Conservation (phyloP, 2,329 filamentous ascomycete species). For the Xylaria sp. region DNA sequence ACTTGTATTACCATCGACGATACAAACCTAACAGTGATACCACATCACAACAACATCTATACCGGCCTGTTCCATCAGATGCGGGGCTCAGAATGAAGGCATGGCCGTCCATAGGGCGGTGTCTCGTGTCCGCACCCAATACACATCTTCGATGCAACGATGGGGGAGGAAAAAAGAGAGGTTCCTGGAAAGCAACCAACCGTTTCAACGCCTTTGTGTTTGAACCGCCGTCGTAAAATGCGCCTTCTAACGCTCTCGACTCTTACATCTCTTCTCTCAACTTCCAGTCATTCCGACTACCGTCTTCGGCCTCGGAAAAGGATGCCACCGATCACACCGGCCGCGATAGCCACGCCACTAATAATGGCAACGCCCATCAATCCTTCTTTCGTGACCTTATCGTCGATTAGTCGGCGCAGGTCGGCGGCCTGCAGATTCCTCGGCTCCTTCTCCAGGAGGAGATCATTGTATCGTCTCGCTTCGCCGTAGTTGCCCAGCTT, state of each 20-base stretch:
- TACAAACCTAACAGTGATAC: not conserved
- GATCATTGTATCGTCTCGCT: constrained; percentile 88
- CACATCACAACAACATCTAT: not conserved
- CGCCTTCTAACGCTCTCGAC: constrained; percentile 16
- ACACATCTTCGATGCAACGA: constrained; percentile 5
- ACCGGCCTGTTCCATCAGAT: not conserved
- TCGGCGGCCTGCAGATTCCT: constrained; percentile 86
- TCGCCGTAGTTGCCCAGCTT: constrained; percentile 98
- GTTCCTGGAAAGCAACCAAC: constrained; percentile 13
- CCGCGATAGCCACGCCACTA: constrained; percentile 85
- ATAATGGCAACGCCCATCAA: constrained; percentile 92
- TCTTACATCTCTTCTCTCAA: not conserved
- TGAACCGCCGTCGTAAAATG: constrained; percentile 18
- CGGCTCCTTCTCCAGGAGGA: constrained; percentile 84
- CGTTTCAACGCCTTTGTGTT: constrained; percentile 15
- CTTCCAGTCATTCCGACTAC: constrained; percentile 11
- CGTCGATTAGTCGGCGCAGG: constrained; percentile 82
- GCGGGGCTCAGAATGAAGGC: not conserved
- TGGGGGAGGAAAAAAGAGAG: not conserved
- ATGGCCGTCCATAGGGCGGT: not conserved
- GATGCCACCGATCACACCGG: constrained; percentile 86
- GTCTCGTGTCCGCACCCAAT: constrained; percentile 1
- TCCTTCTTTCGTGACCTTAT: constrained; percentile 92
- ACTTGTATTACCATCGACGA: not conserved
- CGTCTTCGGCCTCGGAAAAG: constrained; percentile 54